These are phyloP conservation scores for Acanthamoeba sp. DNA, from an alignment of 208 protist genomes.

Conservation along the genomic window DNA sequence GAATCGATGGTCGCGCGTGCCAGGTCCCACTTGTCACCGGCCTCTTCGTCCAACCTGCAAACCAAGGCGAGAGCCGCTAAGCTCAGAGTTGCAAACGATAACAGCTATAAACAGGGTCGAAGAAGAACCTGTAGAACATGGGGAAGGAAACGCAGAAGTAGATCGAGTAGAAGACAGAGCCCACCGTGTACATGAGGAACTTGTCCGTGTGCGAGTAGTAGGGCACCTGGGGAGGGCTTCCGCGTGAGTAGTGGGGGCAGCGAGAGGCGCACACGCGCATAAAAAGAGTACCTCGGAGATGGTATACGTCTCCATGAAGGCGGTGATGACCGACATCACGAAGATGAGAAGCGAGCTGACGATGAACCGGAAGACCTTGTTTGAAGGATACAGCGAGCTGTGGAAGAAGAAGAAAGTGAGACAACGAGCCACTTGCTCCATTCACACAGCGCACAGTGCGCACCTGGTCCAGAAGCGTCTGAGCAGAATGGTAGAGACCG, in stretches of 20 bases:
- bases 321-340: conserved; percentile 82
- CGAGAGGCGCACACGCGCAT: background rate
- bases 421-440: background rate
- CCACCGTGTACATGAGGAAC: conserved; percentile 85
- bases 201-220: conserved; percentile 85
- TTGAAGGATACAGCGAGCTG: conserved; percentile 60
- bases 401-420: background rate
- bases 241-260: background rate
- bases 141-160: conserved; percentile 89
- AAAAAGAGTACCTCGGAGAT: conserved; percentile 70
- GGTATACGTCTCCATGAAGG: conserved; percentile 89
- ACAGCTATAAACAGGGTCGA: background rate
- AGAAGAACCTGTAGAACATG: conserved; percentile 83
- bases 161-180: conserved; percentile 86
- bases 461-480: conserved; percentile 80
- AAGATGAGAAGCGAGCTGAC: conserved; percentile 77
- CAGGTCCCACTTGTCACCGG: conserved; percentile 81
- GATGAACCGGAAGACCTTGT: conserved; percentile 49
- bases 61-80: too few species aligned
- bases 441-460: background rate
- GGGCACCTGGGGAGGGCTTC: conserved; percentile 71
- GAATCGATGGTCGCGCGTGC: conserved; percentile 75
- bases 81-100: background rate
- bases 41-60: conserved; percentile 83
- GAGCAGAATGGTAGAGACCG: conserved; percentile 84